Evolutionary conservation across 2,329 filamentous ascomycete species (phyloP).

Genomic region (Colletotrichum phormii): DNA sequence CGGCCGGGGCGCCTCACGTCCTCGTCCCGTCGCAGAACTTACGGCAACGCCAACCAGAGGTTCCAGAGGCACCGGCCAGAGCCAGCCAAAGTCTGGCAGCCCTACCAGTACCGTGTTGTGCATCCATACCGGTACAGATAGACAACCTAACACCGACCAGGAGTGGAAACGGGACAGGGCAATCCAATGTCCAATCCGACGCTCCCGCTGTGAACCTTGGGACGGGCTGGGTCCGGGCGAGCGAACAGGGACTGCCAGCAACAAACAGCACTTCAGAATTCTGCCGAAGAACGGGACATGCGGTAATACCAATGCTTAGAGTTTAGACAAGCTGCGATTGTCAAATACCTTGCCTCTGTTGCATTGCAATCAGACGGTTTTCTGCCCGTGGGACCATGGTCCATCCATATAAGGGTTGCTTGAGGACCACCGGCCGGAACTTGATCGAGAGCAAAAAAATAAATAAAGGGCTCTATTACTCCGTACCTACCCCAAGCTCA

Average conservation of each 20-base stretch:
- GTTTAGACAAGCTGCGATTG: slow-evolving; percentile 2
- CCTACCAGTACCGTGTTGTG: slow-evolving; percentile 10
- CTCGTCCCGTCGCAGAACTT: slow-evolving; percentile 21
- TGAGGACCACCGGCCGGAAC: background rate
- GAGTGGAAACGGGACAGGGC: background rate
- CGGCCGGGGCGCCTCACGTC: slow-evolving; percentile 1
- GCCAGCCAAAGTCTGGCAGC: slow-evolving; percentile 6
- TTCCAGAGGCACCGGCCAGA: background rate
- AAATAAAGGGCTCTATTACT: background rate
- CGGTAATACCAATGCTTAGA: slow-evolving; percentile 6
- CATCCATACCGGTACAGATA: background rate
- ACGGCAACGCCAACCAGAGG: background rate
- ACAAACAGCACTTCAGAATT: slow-evolving; percentile 16
- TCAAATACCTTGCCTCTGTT: background rate
- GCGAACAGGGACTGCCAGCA: background rate
- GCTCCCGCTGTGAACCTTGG: slow-evolving; percentile 28
- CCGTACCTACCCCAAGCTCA: background rate
- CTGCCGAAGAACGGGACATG: slow-evolving; percentile 3
- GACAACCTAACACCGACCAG: background rate
- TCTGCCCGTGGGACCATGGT: background rate
- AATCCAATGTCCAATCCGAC: slow-evolving; percentile 5
- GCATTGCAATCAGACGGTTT: slow-evolving; percentile 14
- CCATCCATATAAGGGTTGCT: slow-evolving; percentile 21
- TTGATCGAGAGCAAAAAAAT: background rate
- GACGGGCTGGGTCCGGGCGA: background rate